A percentile compares a stretch with the other conserved stretches of the same genome.
Evolutionary conservation across 2,329 filamentous ascomycete genomes (phyloP).

Genomic region (Byssochlamys sp.): DNA sequence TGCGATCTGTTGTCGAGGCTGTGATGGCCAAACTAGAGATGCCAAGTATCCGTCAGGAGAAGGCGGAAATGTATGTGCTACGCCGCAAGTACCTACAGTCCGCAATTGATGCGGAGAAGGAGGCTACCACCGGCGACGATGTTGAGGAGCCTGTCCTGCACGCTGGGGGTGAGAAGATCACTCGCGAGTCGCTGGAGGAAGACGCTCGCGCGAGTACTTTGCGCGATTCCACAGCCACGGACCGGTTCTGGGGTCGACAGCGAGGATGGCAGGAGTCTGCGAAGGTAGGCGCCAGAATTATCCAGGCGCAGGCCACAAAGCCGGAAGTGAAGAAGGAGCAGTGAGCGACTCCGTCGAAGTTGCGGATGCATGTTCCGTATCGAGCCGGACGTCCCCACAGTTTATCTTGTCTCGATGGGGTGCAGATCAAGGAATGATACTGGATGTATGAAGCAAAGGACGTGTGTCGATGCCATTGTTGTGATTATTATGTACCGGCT

Average conservation of each 20-base stretch:
- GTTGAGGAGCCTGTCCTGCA: slow-evolving; percentile 6
- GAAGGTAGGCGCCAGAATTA: slow-evolving; percentile 31
- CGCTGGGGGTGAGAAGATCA: slow-evolving; percentile 19
- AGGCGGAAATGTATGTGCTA: slow-evolving; percentile 68
- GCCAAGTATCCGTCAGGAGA: slow-evolving; percentile 75
- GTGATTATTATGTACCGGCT: no score
- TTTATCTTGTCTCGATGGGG: background rate
- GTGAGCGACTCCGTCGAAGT: slow-evolving; percentile 7
- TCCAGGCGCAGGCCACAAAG: slow-evolving; percentile 21
- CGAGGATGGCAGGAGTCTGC: slow-evolving; percentile 35
- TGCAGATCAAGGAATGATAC: background rate
- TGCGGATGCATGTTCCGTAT: background rate
- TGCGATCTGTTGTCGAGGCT: slow-evolving; percentile 61
- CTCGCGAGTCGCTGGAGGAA: slow-evolving; percentile 32
- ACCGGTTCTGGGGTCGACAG: slow-evolving; percentile 37
- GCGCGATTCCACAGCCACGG: slow-evolving; percentile 22
- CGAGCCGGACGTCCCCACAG: background rate
- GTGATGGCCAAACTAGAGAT: slow-evolving; percentile 74
- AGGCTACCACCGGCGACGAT: slow-evolving; percentile 9
- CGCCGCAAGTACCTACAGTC: slow-evolving; percentile 65
- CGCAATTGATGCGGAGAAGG: slow-evolving; percentile 12
- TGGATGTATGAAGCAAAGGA: background rate
- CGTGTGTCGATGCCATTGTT: no score
- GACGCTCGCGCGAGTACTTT: slow-evolving; percentile 29
- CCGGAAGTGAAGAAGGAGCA: slow-evolving; percentile 27